Percentiles rank a stretch among this genome's conserved stretches.
phyloP scores from a whole-genome alignment of 164 flowering plant species.

The Chimonanthus salicifolius region DNA sequence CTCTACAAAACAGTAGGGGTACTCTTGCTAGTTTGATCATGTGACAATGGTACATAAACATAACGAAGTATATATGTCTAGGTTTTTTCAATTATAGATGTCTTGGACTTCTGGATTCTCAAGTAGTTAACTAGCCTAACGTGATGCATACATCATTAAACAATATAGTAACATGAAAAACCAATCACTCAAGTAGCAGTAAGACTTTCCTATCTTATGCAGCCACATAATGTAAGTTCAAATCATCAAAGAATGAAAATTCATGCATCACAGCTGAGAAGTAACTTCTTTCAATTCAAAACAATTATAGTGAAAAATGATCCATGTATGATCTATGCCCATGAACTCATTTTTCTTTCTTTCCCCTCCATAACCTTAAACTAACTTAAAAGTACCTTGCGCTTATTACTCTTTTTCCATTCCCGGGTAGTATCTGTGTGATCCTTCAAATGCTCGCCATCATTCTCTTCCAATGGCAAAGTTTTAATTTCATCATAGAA shows the following conservation, averaged over 20 bases:
- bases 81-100: too few relatives aligned
- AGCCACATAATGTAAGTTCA: neutral
- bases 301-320: neutral
- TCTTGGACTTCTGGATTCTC: too few relatives aligned
- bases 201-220: neutral
- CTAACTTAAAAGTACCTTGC: conserved; percentile 45
- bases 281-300: neutral
- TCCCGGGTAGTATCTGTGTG: conserved; percentile 21
- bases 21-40: too few relatives aligned
- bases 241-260: neutral
- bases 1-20: too few relatives aligned
- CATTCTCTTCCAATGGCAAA: conserved; percentile 44
- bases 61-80: too few relatives aligned
- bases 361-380: neutral
- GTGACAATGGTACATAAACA: too few relatives aligned
- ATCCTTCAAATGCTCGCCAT: conserved; percentile 20
- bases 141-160: neutral
- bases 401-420: conserved; percentile 45
- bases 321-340: neutral
- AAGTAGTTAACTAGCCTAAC: neutral
- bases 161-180: neutral
- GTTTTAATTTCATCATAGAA: conserved; percentile 63
- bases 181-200: neutral
- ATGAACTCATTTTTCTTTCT: neutral
- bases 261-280: neutral